Conservation (phyloP, 2,329 filamentous ascomycete species). For the Colletotrichum brevisporum region DNA sequence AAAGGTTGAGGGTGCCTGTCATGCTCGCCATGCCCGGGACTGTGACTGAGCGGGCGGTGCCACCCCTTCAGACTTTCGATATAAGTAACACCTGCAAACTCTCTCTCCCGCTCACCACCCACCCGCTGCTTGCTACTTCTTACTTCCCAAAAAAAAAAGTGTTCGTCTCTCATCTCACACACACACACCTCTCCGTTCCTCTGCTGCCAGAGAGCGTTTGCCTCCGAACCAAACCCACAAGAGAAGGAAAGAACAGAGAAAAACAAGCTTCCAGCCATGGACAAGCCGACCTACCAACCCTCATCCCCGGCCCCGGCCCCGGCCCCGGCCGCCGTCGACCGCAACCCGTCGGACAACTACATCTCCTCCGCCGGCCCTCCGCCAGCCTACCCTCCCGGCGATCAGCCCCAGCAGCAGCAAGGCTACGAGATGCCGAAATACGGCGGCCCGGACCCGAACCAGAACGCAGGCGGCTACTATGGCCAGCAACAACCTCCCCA, state of each 20-base stretch:
- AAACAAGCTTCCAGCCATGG: slow-evolving; percentile 13
- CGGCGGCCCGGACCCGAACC: slow-evolving; percentile 13
- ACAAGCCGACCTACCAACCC: slow-evolving; percentile 16
- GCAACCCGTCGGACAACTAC: slow-evolving; percentile 15
- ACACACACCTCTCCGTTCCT: too few relatives aligned
- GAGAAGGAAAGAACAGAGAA: background rate
- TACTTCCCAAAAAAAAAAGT: background rate
- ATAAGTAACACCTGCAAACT: background rate
- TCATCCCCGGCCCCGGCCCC: slow-evolving; percentile 2
- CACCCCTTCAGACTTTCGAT: background rate
- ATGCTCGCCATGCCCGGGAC: background rate
- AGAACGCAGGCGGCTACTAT: slow-evolving; percentile 14
- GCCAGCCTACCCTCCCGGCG: slow-evolving; percentile 11
- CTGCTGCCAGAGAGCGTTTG: background rate
- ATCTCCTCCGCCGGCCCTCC: slow-evolving; percentile 14
- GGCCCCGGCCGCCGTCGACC: background rate
- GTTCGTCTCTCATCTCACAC: background rate
- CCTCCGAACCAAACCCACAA: background rate
- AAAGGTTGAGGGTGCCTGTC: background rate
- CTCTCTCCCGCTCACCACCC: background rate
- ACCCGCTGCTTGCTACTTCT: background rate
- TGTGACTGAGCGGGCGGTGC: background rate
- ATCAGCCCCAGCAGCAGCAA: background rate
- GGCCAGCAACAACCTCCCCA: slow-evolving; percentile 2
- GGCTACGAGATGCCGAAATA: slow-evolving; percentile 30